A percentile compares a stretch with the other conserved stretches of the same genome.
These are phyloP conservation scores for Coemansia sp. DNA, from an alignment of 192 early-diverging fungal species.

Conservation along the genomic window DNA sequence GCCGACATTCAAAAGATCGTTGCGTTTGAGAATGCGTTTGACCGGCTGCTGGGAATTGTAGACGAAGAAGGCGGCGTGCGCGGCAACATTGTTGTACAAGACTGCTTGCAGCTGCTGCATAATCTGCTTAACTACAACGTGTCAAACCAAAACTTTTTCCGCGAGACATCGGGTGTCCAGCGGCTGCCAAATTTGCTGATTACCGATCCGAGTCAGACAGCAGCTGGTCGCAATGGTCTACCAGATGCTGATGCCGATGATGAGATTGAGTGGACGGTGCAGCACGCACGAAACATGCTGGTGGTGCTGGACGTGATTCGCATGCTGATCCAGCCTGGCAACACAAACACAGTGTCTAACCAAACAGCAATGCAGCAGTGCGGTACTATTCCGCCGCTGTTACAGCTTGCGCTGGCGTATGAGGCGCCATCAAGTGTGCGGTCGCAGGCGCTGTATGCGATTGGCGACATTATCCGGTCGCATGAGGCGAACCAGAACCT, in stretches of 20 bases:
- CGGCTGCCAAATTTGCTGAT: constrained; percentile 78
- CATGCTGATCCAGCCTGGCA: constrained; percentile 85
- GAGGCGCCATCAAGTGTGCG: constrained; percentile 77
- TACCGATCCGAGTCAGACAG: constrained; percentile 54
- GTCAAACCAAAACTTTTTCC: constrained; percentile 98
- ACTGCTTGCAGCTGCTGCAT: constrained; percentile 89
- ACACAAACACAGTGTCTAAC: constrained; percentile 82
- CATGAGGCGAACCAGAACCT: constrained; percentile 76
- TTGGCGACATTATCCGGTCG: constrained; percentile 79
- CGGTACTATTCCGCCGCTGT: constrained; percentile 74
- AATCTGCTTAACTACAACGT: constrained; percentile 95
- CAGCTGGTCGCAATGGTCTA: constrained; percentile 36
- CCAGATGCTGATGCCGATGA: constrained; percentile 35
- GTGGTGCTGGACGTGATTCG: constrained; percentile 85
- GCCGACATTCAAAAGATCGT: constrained; percentile 99
- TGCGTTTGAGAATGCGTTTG: constrained; percentile 98
- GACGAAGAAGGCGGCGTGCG: constrained; percentile 87
- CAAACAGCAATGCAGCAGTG: constrained; percentile 88
- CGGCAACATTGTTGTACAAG: constrained; percentile 91
- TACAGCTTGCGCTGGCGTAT: constrained; percentile 75
- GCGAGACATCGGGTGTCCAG: constrained; percentile 93
- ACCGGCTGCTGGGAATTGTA: constrained; percentile 84
- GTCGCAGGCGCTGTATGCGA: constrained; percentile 79
- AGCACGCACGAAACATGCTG: constrained; percentile 86
- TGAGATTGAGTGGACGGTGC: constrained; percentile 71